Evolutionary conservation across 164 flowering plant genomes (phyloP).

Genomic region (Dillenia turbinata): DNA sequence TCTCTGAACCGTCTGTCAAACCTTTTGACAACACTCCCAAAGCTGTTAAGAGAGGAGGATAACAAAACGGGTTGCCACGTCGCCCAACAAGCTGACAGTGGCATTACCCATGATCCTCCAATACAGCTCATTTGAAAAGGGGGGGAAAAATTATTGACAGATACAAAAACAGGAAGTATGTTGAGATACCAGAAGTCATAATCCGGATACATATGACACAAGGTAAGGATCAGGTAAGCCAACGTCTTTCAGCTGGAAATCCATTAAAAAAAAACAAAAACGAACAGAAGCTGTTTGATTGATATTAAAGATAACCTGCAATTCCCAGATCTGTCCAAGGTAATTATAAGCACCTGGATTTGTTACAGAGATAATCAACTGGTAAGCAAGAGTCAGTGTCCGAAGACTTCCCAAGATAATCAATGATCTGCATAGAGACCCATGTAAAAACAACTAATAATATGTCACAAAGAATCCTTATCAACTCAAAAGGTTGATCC

Average conservation of each 20-base stretch:
- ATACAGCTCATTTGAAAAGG: constrained; percentile 4
- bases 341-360: constrained; percentile 59
- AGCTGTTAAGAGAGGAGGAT: constrained; percentile 49
- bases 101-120: constrained; percentile 96
- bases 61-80: constrained; percentile 80
- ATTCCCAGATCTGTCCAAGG: not conserved
- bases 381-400: constrained; percentile 79
- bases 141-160: no score
- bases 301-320: constrained; percentile 3
- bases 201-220: constrained; percentile 93
- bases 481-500: no score
- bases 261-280: not conserved
- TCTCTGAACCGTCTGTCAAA: constrained; percentile 83
- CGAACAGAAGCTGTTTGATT: constrained; percentile 17
- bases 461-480: no score
- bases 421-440: constrained; percentile 55
- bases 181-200: constrained; percentile 91
- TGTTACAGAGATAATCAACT: constrained; percentile 48
- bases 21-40: constrained; percentile 99
- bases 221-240: constrained; percentile 83
- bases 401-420: constrained; percentile 76
- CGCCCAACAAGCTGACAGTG: constrained; percentile 93
- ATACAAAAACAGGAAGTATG: no score
- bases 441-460: no score
- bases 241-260: constrained; percentile 84